Evolutionary conservation across 2,329 filamentous ascomycete genomes (phyloP).

Genomic region (Fusarium humuli): DNA sequence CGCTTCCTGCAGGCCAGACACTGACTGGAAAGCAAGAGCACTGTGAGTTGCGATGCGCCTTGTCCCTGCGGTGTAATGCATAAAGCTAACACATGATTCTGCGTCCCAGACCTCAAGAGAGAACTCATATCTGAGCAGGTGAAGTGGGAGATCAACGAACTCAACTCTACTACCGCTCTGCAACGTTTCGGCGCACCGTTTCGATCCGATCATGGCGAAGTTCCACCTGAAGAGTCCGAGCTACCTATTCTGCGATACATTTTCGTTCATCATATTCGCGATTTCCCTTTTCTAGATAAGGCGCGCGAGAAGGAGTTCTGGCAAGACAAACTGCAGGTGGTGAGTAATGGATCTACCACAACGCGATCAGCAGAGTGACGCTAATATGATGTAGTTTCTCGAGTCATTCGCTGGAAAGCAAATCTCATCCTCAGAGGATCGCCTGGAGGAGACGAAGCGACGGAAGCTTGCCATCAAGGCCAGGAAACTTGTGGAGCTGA

Average conservation of each 20-base stretch:
- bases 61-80: neutral
- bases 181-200: slow-evolving; percentile 97
- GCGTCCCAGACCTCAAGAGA: slow-evolving; percentile 80
- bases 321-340: slow-evolving; percentile 97
- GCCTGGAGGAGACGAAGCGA: slow-evolving; percentile 94
- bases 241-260: slow-evolving; percentile 94
- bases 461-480: slow-evolving; percentile 92
- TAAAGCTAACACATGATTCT: slow-evolving; percentile 25
- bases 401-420: slow-evolving; percentile 97
- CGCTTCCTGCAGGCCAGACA: slow-evolving; percentile 58
- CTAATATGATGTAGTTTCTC: slow-evolving; percentile 73
- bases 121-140: slow-evolving; percentile 94
- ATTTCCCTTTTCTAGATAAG: slow-evolving; percentile 97
- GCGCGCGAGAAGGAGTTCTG: slow-evolving; percentile 99
- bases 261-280: slow-evolving; percentile 96
- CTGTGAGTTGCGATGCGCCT: slow-evolving; percentile 67
- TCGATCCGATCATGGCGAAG: slow-evolving; percentile 89
- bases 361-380: neutral
- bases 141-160: slow-evolving; percentile 87
- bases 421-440: slow-evolving; percentile 96
- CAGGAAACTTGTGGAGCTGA: slow-evolving; percentile 94
- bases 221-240: slow-evolving; percentile 92
- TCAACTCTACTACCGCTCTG: slow-evolving; percentile 93
- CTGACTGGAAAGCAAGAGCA: slow-evolving; percentile 98
- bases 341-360: slow-evolving; percentile 60